Evolutionary conservation across 2,329 filamentous ascomycete species (phyloP).

Genomic region (Niveomyces coronatus): DNA sequence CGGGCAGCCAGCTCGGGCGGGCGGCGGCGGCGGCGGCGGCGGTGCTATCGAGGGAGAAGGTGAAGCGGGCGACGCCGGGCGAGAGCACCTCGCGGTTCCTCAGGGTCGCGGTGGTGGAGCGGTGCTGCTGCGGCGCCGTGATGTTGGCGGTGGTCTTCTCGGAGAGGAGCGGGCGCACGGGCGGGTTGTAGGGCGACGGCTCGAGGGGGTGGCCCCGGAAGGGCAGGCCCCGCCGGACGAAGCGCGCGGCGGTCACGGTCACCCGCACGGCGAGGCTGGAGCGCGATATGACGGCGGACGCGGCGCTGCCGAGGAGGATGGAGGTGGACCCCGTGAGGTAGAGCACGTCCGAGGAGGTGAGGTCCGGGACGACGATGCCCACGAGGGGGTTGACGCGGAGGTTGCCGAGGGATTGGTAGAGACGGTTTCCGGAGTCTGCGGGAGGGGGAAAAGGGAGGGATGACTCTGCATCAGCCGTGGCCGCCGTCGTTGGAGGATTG

Average conservation of each 20-base stretch:
- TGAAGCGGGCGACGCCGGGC: constrained; percentile 56
- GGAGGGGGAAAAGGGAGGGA: no score
- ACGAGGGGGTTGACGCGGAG: constrained; percentile 54
- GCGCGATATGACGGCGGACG: constrained; percentile 51
- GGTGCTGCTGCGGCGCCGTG: constrained; percentile 4
- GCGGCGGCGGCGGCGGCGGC: constrained; percentile 65
- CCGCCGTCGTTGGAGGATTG: no score
- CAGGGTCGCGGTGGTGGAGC: constrained; percentile 46
- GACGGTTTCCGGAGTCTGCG: constrained; percentile 61
- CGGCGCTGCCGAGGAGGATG: constrained; percentile 54
- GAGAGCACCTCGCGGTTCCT: constrained; percentile 49
- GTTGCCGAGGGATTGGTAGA: constrained; percentile 80
- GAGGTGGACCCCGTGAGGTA: constrained; percentile 62
- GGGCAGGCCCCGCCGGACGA: constrained; percentile 54
- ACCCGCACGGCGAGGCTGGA: constrained; percentile 66
- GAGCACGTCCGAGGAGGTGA: constrained; percentile 59
- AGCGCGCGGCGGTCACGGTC: constrained; percentile 47
- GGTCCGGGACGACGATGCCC: constrained; percentile 65
- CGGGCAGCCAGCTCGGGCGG: constrained; percentile 62
- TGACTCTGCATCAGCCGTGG: no score
- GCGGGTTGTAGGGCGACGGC: constrained; percentile 70
- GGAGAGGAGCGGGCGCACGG: constrained; percentile 50
- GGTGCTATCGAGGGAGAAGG: constrained; percentile 34
- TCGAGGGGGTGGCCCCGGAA: constrained; percentile 53
- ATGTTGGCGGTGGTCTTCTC: constrained; percentile 34